phyloP scores from a whole-genome alignment of 345 rosid genomes.

The Salix koriyanagi region DNA sequence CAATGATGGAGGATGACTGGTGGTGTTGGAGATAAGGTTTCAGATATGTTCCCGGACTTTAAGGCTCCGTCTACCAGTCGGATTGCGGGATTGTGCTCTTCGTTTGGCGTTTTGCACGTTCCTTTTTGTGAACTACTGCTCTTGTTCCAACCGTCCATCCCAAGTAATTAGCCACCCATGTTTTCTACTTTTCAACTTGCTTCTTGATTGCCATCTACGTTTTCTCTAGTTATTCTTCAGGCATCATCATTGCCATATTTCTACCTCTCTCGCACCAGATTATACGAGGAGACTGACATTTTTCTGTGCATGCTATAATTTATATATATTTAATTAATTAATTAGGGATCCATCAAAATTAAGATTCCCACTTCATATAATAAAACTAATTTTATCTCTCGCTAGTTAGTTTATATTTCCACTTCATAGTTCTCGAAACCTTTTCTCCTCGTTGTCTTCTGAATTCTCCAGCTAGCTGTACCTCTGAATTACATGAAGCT shows the following conservation, averaged over 20 bases:
- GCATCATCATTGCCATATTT: slow-evolving; percentile 10
- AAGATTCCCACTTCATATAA: too few species aligned
- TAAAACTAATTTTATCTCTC: too few species aligned
- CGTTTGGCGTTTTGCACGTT: slow-evolving; percentile 28
- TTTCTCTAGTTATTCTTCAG: slow-evolving; percentile 20
- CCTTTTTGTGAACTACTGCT: background rate
- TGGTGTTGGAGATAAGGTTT: slow-evolving; percentile 50
- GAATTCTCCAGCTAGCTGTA: too few species aligned
- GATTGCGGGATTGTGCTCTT: slow-evolving; percentile 27
- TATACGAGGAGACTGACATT: too few species aligned
- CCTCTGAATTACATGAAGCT: too few species aligned
- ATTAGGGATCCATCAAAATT: too few species aligned
- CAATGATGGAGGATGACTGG: slow-evolving; percentile 20
- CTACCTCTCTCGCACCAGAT: too few species aligned
- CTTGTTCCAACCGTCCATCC: slow-evolving; percentile 20
- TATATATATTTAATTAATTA: too few species aligned
- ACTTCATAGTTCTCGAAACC: too few species aligned
- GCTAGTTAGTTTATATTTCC: too few species aligned
- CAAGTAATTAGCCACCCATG: background rate
- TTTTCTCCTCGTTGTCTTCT: too few species aligned
- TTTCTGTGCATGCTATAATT: too few species aligned
- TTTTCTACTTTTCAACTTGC: slow-evolving; percentile 12
- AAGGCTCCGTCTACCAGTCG: slow-evolving; percentile 29
- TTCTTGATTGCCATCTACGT: slow-evolving; percentile 33
- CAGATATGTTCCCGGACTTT: slow-evolving; percentile 27